Evolutionary conservation across 148 eudicot genomes (phyloP), one percentile per base, ranked within the genome.

Genomic region (Rhododendron simsii): DNA sequence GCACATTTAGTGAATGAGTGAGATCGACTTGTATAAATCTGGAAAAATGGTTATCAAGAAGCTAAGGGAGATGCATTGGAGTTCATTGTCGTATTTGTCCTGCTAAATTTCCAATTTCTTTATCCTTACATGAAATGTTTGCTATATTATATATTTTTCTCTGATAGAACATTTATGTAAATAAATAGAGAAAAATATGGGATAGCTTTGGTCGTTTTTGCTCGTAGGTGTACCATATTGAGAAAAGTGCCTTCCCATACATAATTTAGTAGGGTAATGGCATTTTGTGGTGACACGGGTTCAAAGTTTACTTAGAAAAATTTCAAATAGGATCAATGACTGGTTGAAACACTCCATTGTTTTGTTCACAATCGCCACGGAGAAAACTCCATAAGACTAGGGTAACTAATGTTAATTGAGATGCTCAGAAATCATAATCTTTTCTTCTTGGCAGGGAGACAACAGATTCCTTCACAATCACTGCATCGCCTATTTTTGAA

Each of bases 401-500:
- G 74, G 33, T 67, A 10, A 75, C 41, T 81, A 6, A 44, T 23
- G 4, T 78, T 28, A 41, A 59, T 74, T 23, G 41, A 59, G 1
- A 2, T 69, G 74, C 37, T 82, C 84, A 61, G n/a, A 63, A 37
- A 21, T 59, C 4, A 16, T 44, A 59, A 21, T 81, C 5, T 20
- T 44, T 79, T 48, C 28, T 53, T 51, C 30, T 73, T 87, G 81
- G 14, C 94, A 96, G 98, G 90, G 95, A 93, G 86, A 90, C 98
- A 65, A 91, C 93, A 6, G 93, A 94, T 86, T 89, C 95, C 59
- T 93, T 90, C 81, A 89, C 98, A 9, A 92, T 96, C 51, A 92
- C 99, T 71, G 95, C 95, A 85, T 94, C 99, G 26, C 98, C 98
- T 20, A 90, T 85, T 65, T 94, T 96, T 84, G 93, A 92, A 71